Evolutionary conservation across 371 early-diverging fungal species (phyloP).

Genomic region (Entomophthora muscae): DNA sequence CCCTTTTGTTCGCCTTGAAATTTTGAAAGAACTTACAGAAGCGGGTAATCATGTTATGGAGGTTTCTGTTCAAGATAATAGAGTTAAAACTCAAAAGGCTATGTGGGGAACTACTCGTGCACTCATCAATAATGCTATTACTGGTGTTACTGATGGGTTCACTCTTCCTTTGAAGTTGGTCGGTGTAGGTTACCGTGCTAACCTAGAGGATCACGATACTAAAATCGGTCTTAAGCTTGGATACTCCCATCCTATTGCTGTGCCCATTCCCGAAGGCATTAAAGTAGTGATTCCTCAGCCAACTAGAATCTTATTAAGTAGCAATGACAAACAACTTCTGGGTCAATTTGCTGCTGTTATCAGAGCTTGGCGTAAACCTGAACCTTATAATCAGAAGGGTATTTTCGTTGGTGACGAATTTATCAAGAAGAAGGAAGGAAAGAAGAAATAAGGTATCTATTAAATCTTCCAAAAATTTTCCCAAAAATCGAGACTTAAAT

Average conservation of each 20-base stretch:
- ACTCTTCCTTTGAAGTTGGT: constrained; percentile 63
- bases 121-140: constrained; percentile 64
- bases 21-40: constrained; percentile 19
- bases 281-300: constrained; percentile 64
- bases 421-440: constrained; percentile 88
- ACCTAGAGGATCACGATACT: constrained; percentile 39
- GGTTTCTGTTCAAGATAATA: constrained; percentile 39
- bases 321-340: constrained; percentile 56
- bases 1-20: constrained; percentile 49
- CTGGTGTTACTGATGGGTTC: constrained; percentile 83
- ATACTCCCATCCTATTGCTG: constrained; percentile 63
- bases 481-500: no score
- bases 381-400: constrained; percentile 98
- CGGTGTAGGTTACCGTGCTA: constrained; percentile 91
- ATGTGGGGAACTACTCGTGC: constrained; percentile 96
- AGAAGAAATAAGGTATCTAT: constrained; percentile 54
- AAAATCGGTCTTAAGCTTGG: constrained; percentile 69
- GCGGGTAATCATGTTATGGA: constrained; percentile 28
- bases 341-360: constrained; percentile 86
- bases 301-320: constrained; percentile 64
- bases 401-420: constrained; percentile 94
- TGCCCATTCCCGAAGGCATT: constrained; percentile 67
- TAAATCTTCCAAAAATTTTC: no score
- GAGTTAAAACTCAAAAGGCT: constrained; percentile 47
- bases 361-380: constrained; percentile 79